Base-by-base conservation (phyloP, 768 basidiomycete genomes). In the Lentinula guzmanii region DNA sequence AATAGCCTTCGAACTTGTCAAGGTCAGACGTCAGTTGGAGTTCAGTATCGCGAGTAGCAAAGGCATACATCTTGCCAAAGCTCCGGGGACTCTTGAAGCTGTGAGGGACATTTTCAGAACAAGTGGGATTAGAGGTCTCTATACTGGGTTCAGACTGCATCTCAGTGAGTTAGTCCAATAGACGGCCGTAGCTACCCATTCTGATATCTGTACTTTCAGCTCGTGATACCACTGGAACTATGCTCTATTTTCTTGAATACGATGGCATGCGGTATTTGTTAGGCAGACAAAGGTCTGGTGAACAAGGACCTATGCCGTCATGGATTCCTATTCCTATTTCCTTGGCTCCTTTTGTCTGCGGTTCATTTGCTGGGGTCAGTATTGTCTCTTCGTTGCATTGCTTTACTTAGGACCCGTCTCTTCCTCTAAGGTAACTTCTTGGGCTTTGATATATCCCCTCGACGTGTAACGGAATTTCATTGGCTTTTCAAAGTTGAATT, bases 211-310 rank as follows among this genome's bases (percentile, higher is more conserved):
- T 55, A 28, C 28, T 28, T 64, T 39, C 67, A 93, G 91, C 93
- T 57, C 88, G 95, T 61, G 95, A 98, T 72, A 95, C 93, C 31
- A 72, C 83, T 51, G 95, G 94, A 52, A 96, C 95, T 11, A 90
- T 89, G 4, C 77, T 97, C 18, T 98, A 98, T 71, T 98, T 98
- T 72, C 81, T 93, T 39, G 93, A 95, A 70, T 97, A 98, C 70
- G 95, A 98, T 69, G 88, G 89, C 16, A 85, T 96, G 83, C 86
- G 95, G 50, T 88, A 93, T 77, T 68, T 94, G 15, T 77, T 96
- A 51, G 95, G 95, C 33, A 82, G 95, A 65, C 76, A 79, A 52
- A 81, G 89, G 55, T 82, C 81, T 34, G 91, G 91, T 24, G 90
- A 91, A 71, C 92, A 95, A 72, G 91, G 90, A 1, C 75, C 80